Conservation (phyloP, 306 rosid species). For the Cucurbita moschata region DNA sequence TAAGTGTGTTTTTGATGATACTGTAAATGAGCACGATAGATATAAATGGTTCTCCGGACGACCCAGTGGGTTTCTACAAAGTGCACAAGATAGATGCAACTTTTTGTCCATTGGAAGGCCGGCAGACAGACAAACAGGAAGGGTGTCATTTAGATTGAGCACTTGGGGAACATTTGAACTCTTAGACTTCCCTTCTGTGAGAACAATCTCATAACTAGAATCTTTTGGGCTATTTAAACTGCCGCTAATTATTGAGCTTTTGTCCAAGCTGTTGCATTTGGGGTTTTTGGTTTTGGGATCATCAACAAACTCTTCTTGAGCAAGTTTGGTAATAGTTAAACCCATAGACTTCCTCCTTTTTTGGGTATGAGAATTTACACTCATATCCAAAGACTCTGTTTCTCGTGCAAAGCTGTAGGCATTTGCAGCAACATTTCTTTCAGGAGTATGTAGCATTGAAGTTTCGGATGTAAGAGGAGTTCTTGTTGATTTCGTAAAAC, state of each 20-base stretch:
- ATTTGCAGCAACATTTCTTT: conserved; percentile 25
- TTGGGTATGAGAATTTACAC: conserved; percentile 69
- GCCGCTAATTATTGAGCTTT: conserved; percentile 14
- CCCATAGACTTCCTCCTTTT: conserved; percentile 50
- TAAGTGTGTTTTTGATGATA: conserved; percentile 40
- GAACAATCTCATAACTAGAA: conserved; percentile 13
- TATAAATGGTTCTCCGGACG: conserved; percentile 48
- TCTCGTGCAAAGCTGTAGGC: conserved; percentile 24
- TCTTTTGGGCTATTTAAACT: conserved; percentile 32
- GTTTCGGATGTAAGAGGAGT: conserved; percentile 24
- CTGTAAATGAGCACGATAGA: conserved; percentile 40
- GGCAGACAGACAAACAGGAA: conserved; percentile 19
- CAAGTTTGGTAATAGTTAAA: conserved; percentile 24
- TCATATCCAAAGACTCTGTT: conserved; percentile 47
- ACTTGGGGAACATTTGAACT: conserved; percentile 19
- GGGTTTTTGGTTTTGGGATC: conserved; percentile 23
- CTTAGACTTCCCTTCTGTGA: conserved; percentile 8
- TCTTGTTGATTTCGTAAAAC: conserved; percentile 14
- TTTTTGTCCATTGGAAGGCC: conserved; percentile 30
- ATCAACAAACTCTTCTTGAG: conserved; percentile 22
- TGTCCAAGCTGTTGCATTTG: conserved; percentile 12
- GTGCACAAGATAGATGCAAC: conserved; percentile 45
- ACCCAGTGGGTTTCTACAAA: conserved; percentile 66
- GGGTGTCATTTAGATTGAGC: conserved; percentile 8
- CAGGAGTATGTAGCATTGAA: conserved; percentile 39